These are phyloP conservation scores for Aspergillus carlsbadensis DNA, from an alignment of 495 filamentous ascomycete genomes.

Conservation along the genomic window DNA sequence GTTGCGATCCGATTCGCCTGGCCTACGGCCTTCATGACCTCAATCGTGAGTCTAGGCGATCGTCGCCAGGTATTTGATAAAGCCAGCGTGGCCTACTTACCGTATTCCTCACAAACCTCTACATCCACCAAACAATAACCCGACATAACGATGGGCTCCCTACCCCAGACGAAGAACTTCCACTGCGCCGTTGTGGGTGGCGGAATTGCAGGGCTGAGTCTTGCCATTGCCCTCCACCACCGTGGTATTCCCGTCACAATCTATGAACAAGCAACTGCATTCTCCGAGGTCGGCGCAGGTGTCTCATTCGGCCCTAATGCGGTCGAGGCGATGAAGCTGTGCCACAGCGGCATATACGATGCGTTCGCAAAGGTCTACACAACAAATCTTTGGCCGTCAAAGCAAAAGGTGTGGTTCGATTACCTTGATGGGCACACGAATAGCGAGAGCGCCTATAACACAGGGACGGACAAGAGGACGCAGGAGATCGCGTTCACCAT, in stretches of 20 bases:
- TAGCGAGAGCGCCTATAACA: constrained; percentile 6
- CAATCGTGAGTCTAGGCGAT: not conserved
- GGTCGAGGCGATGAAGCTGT: constrained; percentile 51
- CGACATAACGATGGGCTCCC: constrained; percentile 9
- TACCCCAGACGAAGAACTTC: constrained; percentile 21
- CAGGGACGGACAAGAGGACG: constrained; percentile 4
- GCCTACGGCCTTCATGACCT: not conserved
- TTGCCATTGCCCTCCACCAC: constrained; percentile 34
- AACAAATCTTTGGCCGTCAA: constrained; percentile 35
- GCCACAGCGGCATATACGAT: constrained; percentile 46
- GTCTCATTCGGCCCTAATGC: constrained; percentile 61
- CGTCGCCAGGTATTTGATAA: not conserved
- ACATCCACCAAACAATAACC: not conserved
- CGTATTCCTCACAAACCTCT: not conserved
- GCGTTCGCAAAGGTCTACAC: constrained; percentile 40
- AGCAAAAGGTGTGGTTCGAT: constrained; percentile 30
- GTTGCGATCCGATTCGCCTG: constrained; percentile 18
- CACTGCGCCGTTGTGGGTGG: constrained; percentile 40
- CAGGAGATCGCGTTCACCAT: constrained; percentile 27
- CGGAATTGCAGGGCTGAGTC: constrained; percentile 36
- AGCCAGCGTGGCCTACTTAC: not conserved
- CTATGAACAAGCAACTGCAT: constrained; percentile 51
- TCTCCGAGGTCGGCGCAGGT: constrained; percentile 62
- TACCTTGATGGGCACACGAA: constrained; percentile 26
- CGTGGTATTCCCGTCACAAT: constrained; percentile 44